phyloP scores from a whole-genome alignment of 2,329 filamentous ascomycete genomes.

The Phaeosphaeriaceae sp. region DNA sequence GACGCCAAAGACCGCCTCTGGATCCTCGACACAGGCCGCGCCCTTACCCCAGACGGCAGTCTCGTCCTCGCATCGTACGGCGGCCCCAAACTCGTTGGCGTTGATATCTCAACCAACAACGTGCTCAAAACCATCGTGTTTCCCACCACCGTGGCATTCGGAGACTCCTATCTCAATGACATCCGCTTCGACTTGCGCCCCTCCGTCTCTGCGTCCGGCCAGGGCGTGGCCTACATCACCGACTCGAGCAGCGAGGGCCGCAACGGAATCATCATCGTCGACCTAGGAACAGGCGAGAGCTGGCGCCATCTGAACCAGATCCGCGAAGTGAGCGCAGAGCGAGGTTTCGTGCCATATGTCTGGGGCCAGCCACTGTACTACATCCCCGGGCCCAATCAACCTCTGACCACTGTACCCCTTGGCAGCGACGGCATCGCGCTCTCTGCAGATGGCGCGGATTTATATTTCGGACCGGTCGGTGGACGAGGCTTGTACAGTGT shows the following conservation, averaged over 20 bases:
- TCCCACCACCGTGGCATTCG: constrained; percentile 54
- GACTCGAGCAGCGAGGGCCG: constrained; percentile 58
- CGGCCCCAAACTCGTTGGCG: constrained; percentile 60
- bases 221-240: constrained; percentile 62
- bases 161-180: constrained; percentile 62
- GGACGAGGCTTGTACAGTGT: constrained; percentile 55
- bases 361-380: constrained; percentile 59
- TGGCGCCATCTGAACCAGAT: constrained; percentile 59
- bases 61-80: constrained; percentile 55
- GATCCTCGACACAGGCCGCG: constrained; percentile 62
- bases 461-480: constrained; percentile 57
- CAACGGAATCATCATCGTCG: constrained; percentile 58
- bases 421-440: constrained; percentile 61
- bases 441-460: constrained; percentile 55
- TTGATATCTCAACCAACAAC: constrained; percentile 55
- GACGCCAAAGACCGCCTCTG: constrained; percentile 59
- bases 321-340: constrained; percentile 50
- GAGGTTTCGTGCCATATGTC: constrained; percentile 57
- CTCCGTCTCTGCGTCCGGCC: constrained; percentile 49
- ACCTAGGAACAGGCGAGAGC: constrained; percentile 57
- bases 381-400: constrained; percentile 42
- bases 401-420: constrained; percentile 50
- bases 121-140: constrained; percentile 61
- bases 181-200: constrained; percentile 61
- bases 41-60: constrained; percentile 51